Percentiles rank a stretch among this genome's conserved stretches.
Evolutionary conservation across 352 stramenopile species (phyloP).

Genomic region (Phytophthora meadii): DNA sequence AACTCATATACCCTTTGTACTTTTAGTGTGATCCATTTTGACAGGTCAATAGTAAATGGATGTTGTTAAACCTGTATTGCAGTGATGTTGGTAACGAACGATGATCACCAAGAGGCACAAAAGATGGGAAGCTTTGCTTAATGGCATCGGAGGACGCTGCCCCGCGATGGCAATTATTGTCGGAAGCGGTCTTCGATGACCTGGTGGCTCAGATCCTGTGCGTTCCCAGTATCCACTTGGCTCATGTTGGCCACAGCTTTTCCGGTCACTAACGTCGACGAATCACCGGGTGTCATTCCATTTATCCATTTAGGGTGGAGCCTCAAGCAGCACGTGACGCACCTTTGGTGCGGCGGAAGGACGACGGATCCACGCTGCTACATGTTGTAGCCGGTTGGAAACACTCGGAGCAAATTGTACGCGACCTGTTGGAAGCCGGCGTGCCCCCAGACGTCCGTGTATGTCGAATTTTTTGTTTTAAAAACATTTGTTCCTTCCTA

Average conservation of each 20-base stretch:
- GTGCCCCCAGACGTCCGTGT: constrained; percentile 47
- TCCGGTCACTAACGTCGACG: constrained; percentile 2
- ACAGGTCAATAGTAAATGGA: too few relatives aligned
- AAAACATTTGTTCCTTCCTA: not conserved
- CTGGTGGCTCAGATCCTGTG: constrained; percentile 62
- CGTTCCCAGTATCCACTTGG: constrained; percentile 9
- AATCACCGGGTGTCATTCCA: constrained; percentile 15
- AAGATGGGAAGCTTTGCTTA: constrained; percentile 26
- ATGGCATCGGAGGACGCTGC: constrained; percentile 16
- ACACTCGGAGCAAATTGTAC: constrained; percentile 60
- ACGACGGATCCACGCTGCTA: constrained; percentile 62
- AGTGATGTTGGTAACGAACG: not conserved
- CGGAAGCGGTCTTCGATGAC: constrained; percentile 53
- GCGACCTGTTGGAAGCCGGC: constrained; percentile 45
- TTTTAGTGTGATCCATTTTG: too few relatives aligned
- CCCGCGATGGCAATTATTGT: constrained; percentile 35
- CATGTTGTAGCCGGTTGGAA: constrained; percentile 64
- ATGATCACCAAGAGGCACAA: constrained; percentile 9
- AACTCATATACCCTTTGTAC: not conserved
- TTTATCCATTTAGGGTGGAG: constrained; percentile 42
- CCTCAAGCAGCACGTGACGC: constrained; percentile 40
- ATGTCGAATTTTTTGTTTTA: not conserved
- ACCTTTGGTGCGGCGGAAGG: constrained; percentile 20
- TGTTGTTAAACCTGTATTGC: not conserved
- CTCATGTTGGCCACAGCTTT: constrained; percentile 6